Conservation (phyloP, 805 yeast species). For the Scheffersomyces amazonensis region DNA sequence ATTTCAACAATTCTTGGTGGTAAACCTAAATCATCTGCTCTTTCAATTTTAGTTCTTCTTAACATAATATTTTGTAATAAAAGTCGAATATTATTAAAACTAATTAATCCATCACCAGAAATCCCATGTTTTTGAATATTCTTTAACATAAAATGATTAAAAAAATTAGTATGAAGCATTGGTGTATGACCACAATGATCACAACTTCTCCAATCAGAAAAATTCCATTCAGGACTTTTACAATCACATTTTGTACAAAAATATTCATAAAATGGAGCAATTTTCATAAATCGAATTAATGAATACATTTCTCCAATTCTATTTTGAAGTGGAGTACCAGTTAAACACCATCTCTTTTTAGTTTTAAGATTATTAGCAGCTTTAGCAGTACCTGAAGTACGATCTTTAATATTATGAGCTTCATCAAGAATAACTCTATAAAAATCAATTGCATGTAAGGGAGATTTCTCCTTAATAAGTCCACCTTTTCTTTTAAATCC, state of each 20-base stretch:
- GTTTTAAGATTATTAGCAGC: constrained; percentile 79
- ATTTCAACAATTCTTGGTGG: constrained; percentile 95
- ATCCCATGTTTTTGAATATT: constrained; percentile 86
- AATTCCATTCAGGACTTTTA: constrained; percentile 77
- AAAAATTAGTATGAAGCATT: constrained; percentile 92
- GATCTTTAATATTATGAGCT: constrained; percentile 95
- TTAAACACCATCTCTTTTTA: constrained; percentile 81
- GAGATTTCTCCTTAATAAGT: constrained; percentile 68
- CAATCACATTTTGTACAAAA: constrained; percentile 95
- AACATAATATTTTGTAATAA: constrained; percentile 81
- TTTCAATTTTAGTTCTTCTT: constrained; percentile 90
- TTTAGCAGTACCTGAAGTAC: constrained; percentile 89
- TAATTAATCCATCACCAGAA: constrained; percentile 73
- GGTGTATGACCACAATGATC: constrained; percentile 86
- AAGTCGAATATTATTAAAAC: constrained; percentile 74
- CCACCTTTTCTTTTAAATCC: constrained; percentile 80
- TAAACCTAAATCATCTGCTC: constrained; percentile 95
- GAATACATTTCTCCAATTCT: constrained; percentile 97
- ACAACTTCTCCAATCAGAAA: constrained; percentile 80
- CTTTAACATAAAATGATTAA: constrained; percentile 93
- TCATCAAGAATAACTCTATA: constrained; percentile 91
- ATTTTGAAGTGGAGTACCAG: constrained; percentile 96
- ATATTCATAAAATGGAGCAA: constrained; percentile 84
- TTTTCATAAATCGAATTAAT: constrained; percentile 75
- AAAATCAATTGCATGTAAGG: constrained; percentile 70